Base-by-base conservation (phyloP, 2,329 filamentous ascomycete species). In the Ambrosiella xylebori region DNA sequence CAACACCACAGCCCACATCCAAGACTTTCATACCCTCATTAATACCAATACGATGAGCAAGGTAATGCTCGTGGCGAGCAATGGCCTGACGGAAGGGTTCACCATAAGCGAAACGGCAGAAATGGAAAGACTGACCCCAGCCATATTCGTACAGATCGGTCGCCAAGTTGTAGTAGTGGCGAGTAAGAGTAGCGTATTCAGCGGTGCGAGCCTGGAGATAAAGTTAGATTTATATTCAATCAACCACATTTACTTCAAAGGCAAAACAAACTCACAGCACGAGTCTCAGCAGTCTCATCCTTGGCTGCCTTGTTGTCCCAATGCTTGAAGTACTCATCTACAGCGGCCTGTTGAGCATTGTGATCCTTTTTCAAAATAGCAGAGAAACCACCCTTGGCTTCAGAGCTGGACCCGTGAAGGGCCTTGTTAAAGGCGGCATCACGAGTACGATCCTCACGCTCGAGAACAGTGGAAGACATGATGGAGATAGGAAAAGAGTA, bases 111-210 rank as follows among this genome's bases (percentile, higher is more conserved):
- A 91, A 96, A 63, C 91, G 88, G 74, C 88, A 95, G 79, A 98
- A 97, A 74, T 98, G 91, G 79, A 98, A 98, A 54, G 85, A 91
- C 67, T 89, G 84, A 62, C 88, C 88, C 90, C 93, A 98, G 66
- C 90, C 93, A 65, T 95, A 93, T 76, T 97, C 93, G 76, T 95
- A 95, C 55, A 95, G 73, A 68, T 95, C 90, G 64, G 90, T 96
- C n/a, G 88, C 89, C 54, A 95, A 81, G 73, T 96, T 95, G 76
- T 96, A 96, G 78, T 96, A 95, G 71, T 96, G 89, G 76, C 87
- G 83, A 53, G 91, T 96, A 68, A 97, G 74, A 40, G 88, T 94
- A 57, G 90, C 91, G 71, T 97, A 97, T 73, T 96, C 87, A 61
- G 84, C 85, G 66, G 84, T 82, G 68, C 89, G 82, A 64, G 85